phyloP scores from a whole-genome alignment of 306 rosid genomes.

The Acacia crassicarpa region DNA sequence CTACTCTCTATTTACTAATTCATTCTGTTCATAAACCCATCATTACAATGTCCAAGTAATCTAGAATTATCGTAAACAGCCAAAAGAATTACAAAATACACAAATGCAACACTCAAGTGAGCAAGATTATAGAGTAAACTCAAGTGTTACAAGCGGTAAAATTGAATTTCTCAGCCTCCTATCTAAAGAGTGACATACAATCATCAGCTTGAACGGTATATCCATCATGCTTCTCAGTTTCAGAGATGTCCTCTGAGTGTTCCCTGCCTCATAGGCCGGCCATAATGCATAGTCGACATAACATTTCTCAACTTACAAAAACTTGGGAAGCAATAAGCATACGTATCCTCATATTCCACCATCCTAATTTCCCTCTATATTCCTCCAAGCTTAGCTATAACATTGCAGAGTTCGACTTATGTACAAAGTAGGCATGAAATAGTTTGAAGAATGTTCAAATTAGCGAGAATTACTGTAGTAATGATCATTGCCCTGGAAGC shows the following conservation, averaged over 20 bases:
- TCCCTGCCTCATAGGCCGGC: neutral
- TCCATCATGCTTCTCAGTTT: slow-evolving; percentile 8
- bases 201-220: slow-evolving; percentile 24
- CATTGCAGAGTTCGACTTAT: slow-evolving; percentile 33
- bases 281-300: slow-evolving; percentile 8
- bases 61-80: neutral
- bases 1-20: neutral
- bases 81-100: neutral
- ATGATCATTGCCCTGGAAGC: slow-evolving; percentile 34
- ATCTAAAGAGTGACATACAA: slow-evolving; percentile 26
- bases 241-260: slow-evolving; percentile 8
- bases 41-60: slow-evolving; percentile 18
- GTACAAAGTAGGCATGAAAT: slow-evolving; percentile 46
- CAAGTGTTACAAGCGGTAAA: slow-evolving; percentile 29
- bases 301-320: slow-evolving; percentile 28
- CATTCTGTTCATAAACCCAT: slow-evolving; percentile 17
- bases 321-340: slow-evolving; percentile 30
- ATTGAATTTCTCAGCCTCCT: slow-evolving; percentile 34
- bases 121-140: slow-evolving; percentile 19
- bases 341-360: neutral
- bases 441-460: slow-evolving; percentile 10
- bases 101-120: slow-evolving; percentile 16
- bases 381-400: slow-evolving; percentile 34
- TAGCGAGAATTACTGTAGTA: slow-evolving; percentile 16
- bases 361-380: slow-evolving; percentile 26